Base-by-base conservation (phyloP, 768 basidiomycete genomes). In the Auricularia auricula-judae region DNA sequence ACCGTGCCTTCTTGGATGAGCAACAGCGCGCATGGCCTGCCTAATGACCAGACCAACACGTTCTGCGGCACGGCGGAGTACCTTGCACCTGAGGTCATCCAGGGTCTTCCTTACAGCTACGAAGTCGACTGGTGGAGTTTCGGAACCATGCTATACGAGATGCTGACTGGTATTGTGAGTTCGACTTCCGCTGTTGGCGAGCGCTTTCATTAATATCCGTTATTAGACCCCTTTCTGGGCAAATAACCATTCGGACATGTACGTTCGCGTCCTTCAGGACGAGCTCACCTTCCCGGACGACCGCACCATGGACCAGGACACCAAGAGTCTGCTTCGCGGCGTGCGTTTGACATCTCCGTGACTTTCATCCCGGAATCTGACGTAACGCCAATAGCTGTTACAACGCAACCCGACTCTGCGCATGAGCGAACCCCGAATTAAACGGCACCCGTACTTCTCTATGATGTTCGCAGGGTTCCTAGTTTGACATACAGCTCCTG, bases 61-160 rank as follows among this genome's bases (percentile, higher is more conserved):
- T 96, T 97, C 72, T 96, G 91, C 75, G 93, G 93, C 10, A 96
- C 93, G n/a, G 93, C 93, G 3, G 93, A 96, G 75, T 97, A 97
- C 70, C 83, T 97, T 5, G 93, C 97, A 12, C 97, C 97, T 0
- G 96, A 99, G 76, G 94, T 98, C 56, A 93, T 98, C 69, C 90
- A 93, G 70, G 91, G 94, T 1, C 74, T 89, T 69, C 83, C 87
- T 21, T 96, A 98, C 72, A 87, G 88, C 68, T 98, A 93, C 71
- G 92, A 94, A 68, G 93, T 96, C 23, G 96, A 98, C 73, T 96
- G 93, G 91, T 99, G 94, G 95, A 91, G 89, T 68, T 89, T 96
- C 70, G 96, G 96, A 42, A 98, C 96, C 67, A 96, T 98, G 90
- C 77, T 98, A 66, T 93, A 91, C 73, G 96, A 98, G 79, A 96